A percentile compares a stretch with the other conserved stretches of the same genome.
Conservation (phyloP, 2,329 filamentous ascomycete species). For the Neocucurbitaria cava region DNA sequence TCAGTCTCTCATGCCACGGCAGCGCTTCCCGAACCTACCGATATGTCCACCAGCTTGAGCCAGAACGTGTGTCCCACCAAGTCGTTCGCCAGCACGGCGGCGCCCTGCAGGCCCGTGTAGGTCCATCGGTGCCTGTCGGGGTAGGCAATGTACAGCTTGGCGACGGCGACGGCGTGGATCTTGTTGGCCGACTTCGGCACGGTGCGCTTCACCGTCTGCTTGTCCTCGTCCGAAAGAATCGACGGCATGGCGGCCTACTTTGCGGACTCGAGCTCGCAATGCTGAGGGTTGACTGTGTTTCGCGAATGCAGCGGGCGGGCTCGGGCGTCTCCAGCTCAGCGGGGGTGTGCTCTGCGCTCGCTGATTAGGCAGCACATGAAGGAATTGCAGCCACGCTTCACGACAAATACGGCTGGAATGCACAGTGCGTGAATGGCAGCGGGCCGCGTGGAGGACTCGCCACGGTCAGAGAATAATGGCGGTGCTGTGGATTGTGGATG, state of each 20-base stretch:
- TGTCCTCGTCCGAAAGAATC: slow-evolving; percentile 89
- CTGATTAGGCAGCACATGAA: slow-evolving; percentile 40
- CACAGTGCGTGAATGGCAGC: slow-evolving; percentile 7
- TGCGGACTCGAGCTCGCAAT: slow-evolving; percentile 19
- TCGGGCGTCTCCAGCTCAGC: slow-evolving; percentile 33
- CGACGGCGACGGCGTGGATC: slow-evolving; percentile 94
- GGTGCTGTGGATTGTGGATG: slow-evolving; percentile 16
- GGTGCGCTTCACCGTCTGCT: slow-evolving; percentile 92
- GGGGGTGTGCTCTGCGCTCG: slow-evolving; percentile 30
- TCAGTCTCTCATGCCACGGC: slow-evolving; percentile 12
- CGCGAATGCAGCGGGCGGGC: slow-evolving; percentile 18
- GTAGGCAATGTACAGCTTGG: slow-evolving; percentile 90
- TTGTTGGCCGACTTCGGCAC: slow-evolving; percentile 96
- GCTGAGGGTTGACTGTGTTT: slow-evolving; percentile 8
- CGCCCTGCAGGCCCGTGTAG: slow-evolving; percentile 91
- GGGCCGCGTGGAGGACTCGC: slow-evolving; percentile 22
- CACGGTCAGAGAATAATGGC: slow-evolving; percentile 26
- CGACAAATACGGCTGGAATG: slow-evolving; percentile 8
- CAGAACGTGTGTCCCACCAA: slow-evolving; percentile 95
- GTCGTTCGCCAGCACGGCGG: slow-evolving; percentile 89
- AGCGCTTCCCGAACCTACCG: slow-evolving; percentile 64
- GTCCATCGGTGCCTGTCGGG: slow-evolving; percentile 88
- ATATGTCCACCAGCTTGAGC: slow-evolving; percentile 97
- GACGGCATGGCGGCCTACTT: slow-evolving; percentile 56
- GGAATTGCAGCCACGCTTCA: slow-evolving; percentile 17